These are phyloP conservation scores for Alternaria consortialis DNA, from an alignment of 2,329 filamentous ascomycete genomes.

Conservation along the genomic window DNA sequence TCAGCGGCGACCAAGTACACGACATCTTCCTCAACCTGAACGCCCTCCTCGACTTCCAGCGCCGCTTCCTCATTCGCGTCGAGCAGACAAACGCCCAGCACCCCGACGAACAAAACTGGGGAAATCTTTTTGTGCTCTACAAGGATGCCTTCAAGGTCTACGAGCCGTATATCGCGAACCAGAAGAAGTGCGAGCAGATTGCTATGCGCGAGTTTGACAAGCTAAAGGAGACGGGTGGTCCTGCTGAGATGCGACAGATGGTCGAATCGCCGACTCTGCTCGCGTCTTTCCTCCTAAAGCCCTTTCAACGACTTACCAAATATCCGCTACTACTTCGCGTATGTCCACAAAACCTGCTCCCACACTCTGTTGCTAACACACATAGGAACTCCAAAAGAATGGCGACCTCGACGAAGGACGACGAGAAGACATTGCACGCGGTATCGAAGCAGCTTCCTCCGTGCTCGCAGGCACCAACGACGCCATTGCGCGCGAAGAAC, in stretches of 20 bases:
- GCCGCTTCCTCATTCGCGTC: slow-evolving; percentile 91
- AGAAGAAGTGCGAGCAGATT: slow-evolving; percentile 86
- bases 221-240: slow-evolving; percentile 76
- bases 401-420: slow-evolving; percentile 74
- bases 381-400: slow-evolving; percentile 84
- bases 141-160: slow-evolving; percentile 92
- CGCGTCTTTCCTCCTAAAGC: slow-evolving; percentile 92
- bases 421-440: slow-evolving; percentile 75
- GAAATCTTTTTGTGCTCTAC: slow-evolving; percentile 84
- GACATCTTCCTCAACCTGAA: slow-evolving; percentile 98
- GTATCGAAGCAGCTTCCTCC: slow-evolving; percentile 82
- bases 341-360: slow-evolving; percentile 29
- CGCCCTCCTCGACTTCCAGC: slow-evolving; percentile 91
- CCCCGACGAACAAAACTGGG: slow-evolving; percentile 84
- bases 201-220: slow-evolving; percentile 88
- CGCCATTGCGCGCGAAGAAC: slow-evolving; percentile 86
- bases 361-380: slow-evolving; percentile 14
- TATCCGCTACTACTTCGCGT: slow-evolving; percentile 91
- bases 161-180: slow-evolving; percentile 96
- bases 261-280: slow-evolving; percentile 87
- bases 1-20: slow-evolving; percentile 89
- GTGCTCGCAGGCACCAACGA: slow-evolving; percentile 88
- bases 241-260: slow-evolving; percentile 70
- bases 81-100: slow-evolving; percentile 92
- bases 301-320: slow-evolving; percentile 93